Conservation (phyloP, 2,329 filamentous ascomycete species). For the Botrytis squamosa region DNA sequence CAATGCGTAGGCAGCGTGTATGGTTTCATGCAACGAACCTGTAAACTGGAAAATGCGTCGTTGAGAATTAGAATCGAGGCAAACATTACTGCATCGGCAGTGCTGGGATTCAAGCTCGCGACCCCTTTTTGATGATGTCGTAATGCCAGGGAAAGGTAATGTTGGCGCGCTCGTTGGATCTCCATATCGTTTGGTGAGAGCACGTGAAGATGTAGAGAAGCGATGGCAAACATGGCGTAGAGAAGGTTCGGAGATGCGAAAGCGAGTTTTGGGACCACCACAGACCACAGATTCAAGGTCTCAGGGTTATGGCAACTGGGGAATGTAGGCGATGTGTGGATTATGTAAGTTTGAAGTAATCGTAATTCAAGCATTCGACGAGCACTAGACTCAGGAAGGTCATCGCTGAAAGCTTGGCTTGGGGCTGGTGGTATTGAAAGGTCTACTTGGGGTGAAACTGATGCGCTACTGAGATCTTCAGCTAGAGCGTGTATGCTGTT, state of each 20-base stretch:
- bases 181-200: constrained; percentile 23
- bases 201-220: constrained; percentile 24
- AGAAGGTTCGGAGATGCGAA: constrained; percentile 23
- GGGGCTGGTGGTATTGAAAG: constrained; percentile 9
- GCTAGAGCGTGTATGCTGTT: constrained; percentile 5
- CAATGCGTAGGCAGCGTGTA: constrained; percentile 27
- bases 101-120: constrained; percentile 17
- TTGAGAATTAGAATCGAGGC: constrained; percentile 25
- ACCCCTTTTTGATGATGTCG: constrained; percentile 25
- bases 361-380: constrained; percentile 26
- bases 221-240: constrained; percentile 26
- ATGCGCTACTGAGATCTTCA: constrained; percentile 14
- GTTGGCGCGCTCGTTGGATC: constrained; percentile 23
- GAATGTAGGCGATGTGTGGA: constrained; percentile 21
- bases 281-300: constrained; percentile 22
- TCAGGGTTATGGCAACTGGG: constrained; percentile 17
- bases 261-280: constrained; percentile 25
- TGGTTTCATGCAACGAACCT: constrained; percentile 25
- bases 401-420: constrained; percentile 14
- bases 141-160: constrained; percentile 24
- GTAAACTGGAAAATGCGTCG: constrained; percentile 25
- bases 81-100: constrained; percentile 25
- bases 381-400: constrained; percentile 23
- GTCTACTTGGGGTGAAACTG: background rate
- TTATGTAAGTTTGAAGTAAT: constrained; percentile 26